Evolutionary conservation across 306 rosid species (phyloP), one percentile per base, ranked within the genome.

Genomic region (Vigna unguiculata): DNA sequence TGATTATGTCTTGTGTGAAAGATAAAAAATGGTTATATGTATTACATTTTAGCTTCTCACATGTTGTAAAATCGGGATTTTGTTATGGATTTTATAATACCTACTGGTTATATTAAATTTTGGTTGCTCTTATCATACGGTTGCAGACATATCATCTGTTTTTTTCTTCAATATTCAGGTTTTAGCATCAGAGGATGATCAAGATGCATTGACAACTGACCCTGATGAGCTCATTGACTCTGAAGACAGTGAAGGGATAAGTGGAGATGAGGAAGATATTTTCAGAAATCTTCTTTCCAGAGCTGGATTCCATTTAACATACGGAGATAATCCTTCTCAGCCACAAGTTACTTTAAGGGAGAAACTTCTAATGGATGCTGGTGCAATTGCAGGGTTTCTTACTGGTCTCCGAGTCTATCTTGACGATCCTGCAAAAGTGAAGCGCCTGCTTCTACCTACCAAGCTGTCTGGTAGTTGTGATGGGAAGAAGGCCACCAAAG

Each of bases 381-480:
- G 98, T 76, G 99, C 99, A 52, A 96, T 96, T 88, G 97, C 98
- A 76, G 98, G 99, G 66, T 96, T 96, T 84, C 81, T 92, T 80
- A 96, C 98, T 54, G 98, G 99, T 71, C 99, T 96, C 67, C 93
- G 99, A 62, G 98, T 96, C 73, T 96, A 96, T 88, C 99, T 96
- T 71, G 99, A 96, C 82, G 99, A 96, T 84, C 99, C 99, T 79
- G 97, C 90, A 34, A 96, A 92, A 88, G 99, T 96, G 22, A 96
- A 96, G 85, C 99, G 97, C 45, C 81, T 96, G 88, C 98, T 96
- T 83, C 96, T 96, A 69, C 98, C 99, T 52, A 91, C 99, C 74
- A 92, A 96, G 79, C 90, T 96, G 64, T 91, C 99, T 63, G 84
- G 96, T 80, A 73, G 84, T 72, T 81, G 77, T 82, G 97, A 92